Base-by-base conservation (phyloP, 768 basidiomycete genomes). In the Amanita jacksonii region DNA sequence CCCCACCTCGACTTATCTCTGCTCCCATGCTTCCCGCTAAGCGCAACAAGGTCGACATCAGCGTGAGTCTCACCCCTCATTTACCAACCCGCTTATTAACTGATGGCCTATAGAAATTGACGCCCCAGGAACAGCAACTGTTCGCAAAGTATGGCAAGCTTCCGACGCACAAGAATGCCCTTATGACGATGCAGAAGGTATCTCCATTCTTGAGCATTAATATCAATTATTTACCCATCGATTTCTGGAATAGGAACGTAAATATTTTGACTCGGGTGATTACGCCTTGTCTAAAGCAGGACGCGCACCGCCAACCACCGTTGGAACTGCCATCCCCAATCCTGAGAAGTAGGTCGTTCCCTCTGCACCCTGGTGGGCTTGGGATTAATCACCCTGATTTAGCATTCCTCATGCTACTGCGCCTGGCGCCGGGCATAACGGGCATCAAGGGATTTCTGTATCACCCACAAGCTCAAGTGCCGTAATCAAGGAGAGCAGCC, bases 251-350 rank as follows among this genome's bases (percentile, higher is more conserved):
- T 53, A 97, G 93, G 94, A 99, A 59, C 87, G 96, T 57, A 98
- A 98, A 66, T 99, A 91, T 68, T 99, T 99, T 62, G 96, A 98
- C 66, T 98, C 94, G 45, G 96, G 96, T 46, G 96, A 99, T 62
- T 98, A 98, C 58, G 93, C 93, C 23, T 72, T 99, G 52, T 91
- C 90, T 40, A 97, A 98, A 63, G 96, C 96, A 2, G 86, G 96
- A 20, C 81, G 85, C 37, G 73, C 83, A n/a, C 82, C 88, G 38
- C 87, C 89, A 61, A 86, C 74, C 51, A 73, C 79, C 2, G 90
- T 97, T 44, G 96, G 96, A 22, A 98, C 93, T 7, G 88, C 91
- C 27, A 97, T 97, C 52, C 94, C 96, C n/a, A 92, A 87, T 62
- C 93, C 96, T 22, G 89, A 97, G 66, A 89, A 88, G 92, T 94